Conservation (phyloP, 805 yeast genomes). For the Pichia nanzhaoensis region DNA sequence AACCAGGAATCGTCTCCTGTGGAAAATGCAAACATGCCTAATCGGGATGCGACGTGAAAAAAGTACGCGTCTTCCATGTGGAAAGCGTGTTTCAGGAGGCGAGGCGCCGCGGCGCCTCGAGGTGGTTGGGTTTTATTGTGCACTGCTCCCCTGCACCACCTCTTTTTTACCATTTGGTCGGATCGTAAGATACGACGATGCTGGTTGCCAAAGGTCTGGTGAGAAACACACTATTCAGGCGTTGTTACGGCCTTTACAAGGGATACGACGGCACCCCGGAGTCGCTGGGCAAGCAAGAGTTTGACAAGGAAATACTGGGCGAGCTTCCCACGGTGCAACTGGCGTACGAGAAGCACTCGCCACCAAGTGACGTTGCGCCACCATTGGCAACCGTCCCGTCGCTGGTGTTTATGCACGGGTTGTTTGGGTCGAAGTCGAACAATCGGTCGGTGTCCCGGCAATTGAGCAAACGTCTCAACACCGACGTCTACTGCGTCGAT, state of each 20-base stretch:
- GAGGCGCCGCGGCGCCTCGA: too few relatives aligned
- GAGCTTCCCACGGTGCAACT: conserved; percentile 44
- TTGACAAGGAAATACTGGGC: conserved; percentile 20
- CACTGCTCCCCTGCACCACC: too few relatives aligned
- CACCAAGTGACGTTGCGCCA: conserved; percentile 1
- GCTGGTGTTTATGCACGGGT: conserved; percentile 75
- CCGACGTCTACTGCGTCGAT: conserved; percentile 67
- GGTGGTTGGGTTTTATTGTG: too few relatives aligned
- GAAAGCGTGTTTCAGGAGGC: too few relatives aligned
- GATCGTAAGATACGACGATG: too few relatives aligned
- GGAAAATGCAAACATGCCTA: too few relatives aligned
- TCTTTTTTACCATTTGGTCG: too few relatives aligned
- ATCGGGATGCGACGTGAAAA: too few relatives aligned
- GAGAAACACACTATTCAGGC: too few relatives aligned
- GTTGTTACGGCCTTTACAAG: background rate
- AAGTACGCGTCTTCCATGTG: too few relatives aligned
- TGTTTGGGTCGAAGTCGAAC: conserved; percentile 80
- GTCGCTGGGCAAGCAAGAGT: conserved; percentile 19
- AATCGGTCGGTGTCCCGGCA: conserved; percentile 71
- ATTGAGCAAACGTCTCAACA: conserved; percentile 38
- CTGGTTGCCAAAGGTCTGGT: too few relatives aligned
- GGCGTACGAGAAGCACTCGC: conserved; percentile 39
- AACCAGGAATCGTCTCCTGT: too few relatives aligned
- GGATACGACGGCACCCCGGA: conserved; percentile 25
- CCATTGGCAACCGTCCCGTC: conserved; percentile 36